Evolutionary conservation across 1,284 basidiomycete species (phyloP).

Genomic region (Ustilago loliicola): DNA sequence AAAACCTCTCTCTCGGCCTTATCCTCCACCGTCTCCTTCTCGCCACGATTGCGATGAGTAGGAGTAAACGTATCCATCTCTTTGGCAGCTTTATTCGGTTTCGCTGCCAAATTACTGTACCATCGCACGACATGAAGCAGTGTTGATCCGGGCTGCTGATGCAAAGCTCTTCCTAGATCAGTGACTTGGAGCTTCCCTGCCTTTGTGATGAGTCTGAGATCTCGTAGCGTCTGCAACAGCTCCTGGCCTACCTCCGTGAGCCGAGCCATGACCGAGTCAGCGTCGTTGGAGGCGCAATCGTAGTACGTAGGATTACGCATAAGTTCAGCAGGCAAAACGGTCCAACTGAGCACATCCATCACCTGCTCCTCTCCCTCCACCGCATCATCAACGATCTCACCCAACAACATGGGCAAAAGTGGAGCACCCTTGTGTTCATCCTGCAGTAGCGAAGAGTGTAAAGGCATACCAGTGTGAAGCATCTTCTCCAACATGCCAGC

Average conservation of each 20-base stretch:
- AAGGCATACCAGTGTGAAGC: slow-evolving; percentile 85
- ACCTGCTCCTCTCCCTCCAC: slow-evolving; percentile 65
- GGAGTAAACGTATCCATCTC: slow-evolving; percentile 43
- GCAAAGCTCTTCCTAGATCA: slow-evolving; percentile 42
- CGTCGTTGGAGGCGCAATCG: slow-evolving; percentile 72
- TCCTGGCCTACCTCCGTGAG: slow-evolving; percentile 38
- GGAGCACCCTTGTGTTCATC: slow-evolving; percentile 60
- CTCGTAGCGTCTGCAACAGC: slow-evolving; percentile 28
- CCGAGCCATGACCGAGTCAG: slow-evolving; percentile 28
- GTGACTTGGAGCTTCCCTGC: slow-evolving; percentile 18
- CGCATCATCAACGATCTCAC: slow-evolving; percentile 34
- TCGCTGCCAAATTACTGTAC: slow-evolving; percentile 21
- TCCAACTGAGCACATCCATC: slow-evolving; percentile 85
- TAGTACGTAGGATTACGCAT: slow-evolving; percentile 89
- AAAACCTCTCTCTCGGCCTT: slow-evolving; percentile 22
- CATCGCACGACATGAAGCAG: slow-evolving; percentile 47
- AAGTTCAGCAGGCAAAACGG: slow-evolving; percentile 81
- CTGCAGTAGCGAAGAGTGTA: slow-evolving; percentile 84
- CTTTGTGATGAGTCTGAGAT: slow-evolving; percentile 34
- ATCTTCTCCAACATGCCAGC: slow-evolving; percentile 82
- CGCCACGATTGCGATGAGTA: slow-evolving; percentile 7
- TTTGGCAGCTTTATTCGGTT: slow-evolving; percentile 29
- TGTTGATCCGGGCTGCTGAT: slow-evolving; percentile 44
- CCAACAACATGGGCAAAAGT: slow-evolving; percentile 51
- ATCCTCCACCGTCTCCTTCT: slow-evolving; percentile 14